phyloP scores from a whole-genome alignment of 1,284 basidiomycete species.

The Leccinum holopus region DNA sequence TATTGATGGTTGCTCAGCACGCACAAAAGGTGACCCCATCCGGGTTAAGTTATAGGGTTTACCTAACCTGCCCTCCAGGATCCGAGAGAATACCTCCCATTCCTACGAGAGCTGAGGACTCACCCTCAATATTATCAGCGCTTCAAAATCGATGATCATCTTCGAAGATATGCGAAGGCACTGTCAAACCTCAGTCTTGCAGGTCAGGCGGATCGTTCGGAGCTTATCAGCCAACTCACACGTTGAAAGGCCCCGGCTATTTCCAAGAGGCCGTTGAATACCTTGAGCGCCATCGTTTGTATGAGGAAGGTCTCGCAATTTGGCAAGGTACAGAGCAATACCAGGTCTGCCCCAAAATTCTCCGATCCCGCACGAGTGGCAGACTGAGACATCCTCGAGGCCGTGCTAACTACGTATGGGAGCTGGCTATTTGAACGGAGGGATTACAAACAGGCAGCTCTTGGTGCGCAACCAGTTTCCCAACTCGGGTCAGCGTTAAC shows the following conservation, averaged over 20 bases:
- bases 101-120: constrained; percentile 85
- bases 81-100: constrained; percentile 96
- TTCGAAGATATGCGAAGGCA: constrained; percentile 77
- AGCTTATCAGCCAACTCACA: constrained; percentile 10
- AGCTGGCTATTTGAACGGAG: constrained; percentile 86
- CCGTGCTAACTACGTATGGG: constrained; percentile 78
- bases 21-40: constrained; percentile 77
- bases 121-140: constrained; percentile 82
- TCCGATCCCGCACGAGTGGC: neutral
- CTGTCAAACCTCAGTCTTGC: constrained; percentile 74
- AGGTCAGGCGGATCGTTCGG: constrained; percentile 44
- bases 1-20: constrained; percentile 95
- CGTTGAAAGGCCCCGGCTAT: constrained; percentile 48
- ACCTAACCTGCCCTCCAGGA: constrained; percentile 58
- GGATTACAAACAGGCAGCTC: constrained; percentile 82
- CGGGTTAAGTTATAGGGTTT: neutral
- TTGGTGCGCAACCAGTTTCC: constrained; percentile 48
- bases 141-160: constrained; percentile 92
- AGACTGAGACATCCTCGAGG: constrained; percentile 32
- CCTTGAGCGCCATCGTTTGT: constrained; percentile 77
- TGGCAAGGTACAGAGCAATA: constrained; percentile 69
- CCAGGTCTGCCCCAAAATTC: constrained; percentile 45
- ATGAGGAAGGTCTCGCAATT: constrained; percentile 68
- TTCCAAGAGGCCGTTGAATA: constrained; percentile 85
- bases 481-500: constrained; percentile 6